phyloP scores from a whole-genome alignment of 208 protist genomes.

The Crithidia brevicula region DNA sequence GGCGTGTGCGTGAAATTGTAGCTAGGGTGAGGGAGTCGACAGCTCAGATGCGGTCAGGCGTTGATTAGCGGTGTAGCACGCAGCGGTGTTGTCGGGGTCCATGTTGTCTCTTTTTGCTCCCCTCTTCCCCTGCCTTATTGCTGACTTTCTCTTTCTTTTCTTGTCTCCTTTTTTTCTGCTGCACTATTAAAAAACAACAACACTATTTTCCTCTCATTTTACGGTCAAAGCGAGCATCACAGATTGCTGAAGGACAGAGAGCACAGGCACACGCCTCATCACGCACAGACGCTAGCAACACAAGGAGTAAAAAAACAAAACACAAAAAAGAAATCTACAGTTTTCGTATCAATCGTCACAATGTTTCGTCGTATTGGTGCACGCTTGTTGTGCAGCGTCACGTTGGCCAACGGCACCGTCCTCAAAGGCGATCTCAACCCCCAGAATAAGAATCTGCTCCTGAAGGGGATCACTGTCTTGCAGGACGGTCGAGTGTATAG shows the following conservation, averaged over 20 bases:
- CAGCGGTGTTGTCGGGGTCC: no score
- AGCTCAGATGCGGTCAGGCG: no score
- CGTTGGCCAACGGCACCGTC: constrained; percentile 71
- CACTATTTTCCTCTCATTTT: no score
- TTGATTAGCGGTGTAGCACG: no score
- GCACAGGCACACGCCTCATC: not conserved
- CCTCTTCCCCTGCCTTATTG: not conserved
- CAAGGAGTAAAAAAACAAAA: not conserved
- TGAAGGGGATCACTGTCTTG: constrained; percentile 67
- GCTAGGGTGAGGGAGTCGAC: no score
- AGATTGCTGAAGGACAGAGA: no score
- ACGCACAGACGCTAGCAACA: not conserved
- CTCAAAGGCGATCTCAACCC: constrained; percentile 79
- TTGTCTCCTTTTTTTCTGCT: constrained; percentile 13
- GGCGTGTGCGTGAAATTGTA: no score
- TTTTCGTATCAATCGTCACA: not conserved
- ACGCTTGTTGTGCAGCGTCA: constrained; percentile 37
- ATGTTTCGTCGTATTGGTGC: constrained; percentile 39
- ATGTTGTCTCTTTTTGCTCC: constrained; percentile 15
- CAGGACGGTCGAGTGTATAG: constrained; percentile 83
- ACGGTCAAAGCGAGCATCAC: no score
- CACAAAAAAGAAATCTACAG: not conserved
- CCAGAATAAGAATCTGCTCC: constrained; percentile 38
- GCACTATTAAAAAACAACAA: not conserved
- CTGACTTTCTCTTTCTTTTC: constrained; percentile 3